These are phyloP conservation scores for Candida sphagnicola DNA, from an alignment of 805 yeast genomes.

Conservation along the genomic window DNA sequence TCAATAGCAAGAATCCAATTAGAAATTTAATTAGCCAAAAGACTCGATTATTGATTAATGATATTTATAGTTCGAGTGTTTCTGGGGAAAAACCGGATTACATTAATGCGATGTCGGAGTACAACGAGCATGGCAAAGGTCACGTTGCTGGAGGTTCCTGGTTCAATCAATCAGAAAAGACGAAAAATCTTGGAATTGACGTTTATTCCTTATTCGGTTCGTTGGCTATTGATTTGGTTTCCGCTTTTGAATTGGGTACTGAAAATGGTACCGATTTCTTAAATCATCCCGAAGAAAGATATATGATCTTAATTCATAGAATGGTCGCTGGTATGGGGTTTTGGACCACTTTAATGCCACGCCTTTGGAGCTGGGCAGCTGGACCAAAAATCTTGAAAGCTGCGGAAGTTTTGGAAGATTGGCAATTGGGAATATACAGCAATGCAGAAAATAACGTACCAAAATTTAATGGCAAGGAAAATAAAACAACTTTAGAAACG, in stretches of 20 bases:
- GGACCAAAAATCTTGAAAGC: constrained; percentile 35
- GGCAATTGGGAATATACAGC: constrained; percentile 40
- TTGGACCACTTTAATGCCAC: constrained; percentile 61
- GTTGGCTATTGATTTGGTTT: constrained; percentile 68
- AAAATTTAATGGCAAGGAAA: constrained; percentile 11
- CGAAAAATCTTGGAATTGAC: constrained; percentile 41
- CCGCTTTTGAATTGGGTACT: constrained; percentile 56
- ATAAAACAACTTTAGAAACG: constrained; percentile 30
- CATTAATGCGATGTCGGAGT: constrained; percentile 27
- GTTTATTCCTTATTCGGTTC: constrained; percentile 63
- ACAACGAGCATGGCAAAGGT: constrained; percentile 34
- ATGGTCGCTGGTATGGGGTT: constrained; percentile 58
- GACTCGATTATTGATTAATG: constrained; percentile 21
- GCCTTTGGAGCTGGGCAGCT: constrained; percentile 48
- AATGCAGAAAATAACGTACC: constrained; percentile 32
- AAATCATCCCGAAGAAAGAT: constrained; percentile 32
- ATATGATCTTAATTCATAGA: constrained; percentile 40
- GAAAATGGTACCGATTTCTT: constrained; percentile 44
- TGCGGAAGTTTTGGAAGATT: constrained; percentile 36
- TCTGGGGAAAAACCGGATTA: constrained; percentile 29
- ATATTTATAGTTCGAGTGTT: constrained; percentile 25
- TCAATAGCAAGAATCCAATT: constrained; percentile 25
- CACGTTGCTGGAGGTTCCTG: constrained; percentile 22
- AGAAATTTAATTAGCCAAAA: constrained; percentile 23
- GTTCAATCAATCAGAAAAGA: constrained; percentile 20